Base-by-base conservation (phyloP, 768 basidiomycete species). In the Boletus eberwhitei region DNA sequence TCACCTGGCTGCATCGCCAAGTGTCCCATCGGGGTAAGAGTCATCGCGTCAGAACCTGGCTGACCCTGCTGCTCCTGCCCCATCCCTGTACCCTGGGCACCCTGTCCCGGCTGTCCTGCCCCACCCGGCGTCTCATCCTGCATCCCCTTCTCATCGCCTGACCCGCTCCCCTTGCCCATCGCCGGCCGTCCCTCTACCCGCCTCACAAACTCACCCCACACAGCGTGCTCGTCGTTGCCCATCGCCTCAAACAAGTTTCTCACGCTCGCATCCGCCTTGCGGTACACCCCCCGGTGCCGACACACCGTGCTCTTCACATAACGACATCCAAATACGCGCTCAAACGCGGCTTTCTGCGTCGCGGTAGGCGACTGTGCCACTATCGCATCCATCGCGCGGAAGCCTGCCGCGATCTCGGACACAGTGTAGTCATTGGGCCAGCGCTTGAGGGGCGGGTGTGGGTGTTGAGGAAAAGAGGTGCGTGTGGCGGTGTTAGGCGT, bases 341-440 rank as follows among this genome's bases (percentile, higher is more conserved):
- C 84, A 53, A 88, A 88, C 7, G 86, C 84, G 2, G 73, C 72
- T n/a, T 80, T 80, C 60, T 87, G 86, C 4, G 84, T 87, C 61
- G 82, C 74, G 67, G 74, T 58, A 70, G 77, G 39, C 53, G 63
- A 64, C 48, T 70, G 62, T 0, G 62, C 58, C 9, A 72, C 70
- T 39, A 77, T 59, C n/a, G 52, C 19, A 50, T 77, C 74, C 75
- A 79, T 79, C 38, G 78, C 70, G 36, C 74, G 76, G 66, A 88
- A 86, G 2, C 87, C 86, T 2, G 68, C 64, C 1, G 84, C 78
- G 52, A 88, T 74, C 64, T 88, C 86, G 47, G 76, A 77, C 21
- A 88, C 86, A 9, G 82, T 83, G 65, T 85, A 87, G 70, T 88
- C 87, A 62, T 87, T 87, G 35, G 87, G 87, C 87, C 87, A 88